These are phyloP conservation scores for Strigomonas galati DNA, from an alignment of 208 protist species.

Conservation along the genomic window DNA sequence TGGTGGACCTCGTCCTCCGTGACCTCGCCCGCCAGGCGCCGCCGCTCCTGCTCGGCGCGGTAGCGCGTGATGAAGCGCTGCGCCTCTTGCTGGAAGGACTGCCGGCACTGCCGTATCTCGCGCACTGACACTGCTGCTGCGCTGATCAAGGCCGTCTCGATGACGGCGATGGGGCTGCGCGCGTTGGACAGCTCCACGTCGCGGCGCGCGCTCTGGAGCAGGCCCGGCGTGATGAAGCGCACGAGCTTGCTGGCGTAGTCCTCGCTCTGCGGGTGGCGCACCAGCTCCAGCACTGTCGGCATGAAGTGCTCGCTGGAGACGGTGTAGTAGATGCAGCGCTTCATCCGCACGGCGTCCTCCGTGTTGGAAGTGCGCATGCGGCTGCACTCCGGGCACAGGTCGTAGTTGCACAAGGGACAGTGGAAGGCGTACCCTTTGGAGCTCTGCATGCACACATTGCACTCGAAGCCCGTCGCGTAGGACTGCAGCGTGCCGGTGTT, in stretches of 20 bases:
- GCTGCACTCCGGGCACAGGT: constrained; percentile 70
- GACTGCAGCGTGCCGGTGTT: constrained; percentile 29
- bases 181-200: constrained; percentile 17
- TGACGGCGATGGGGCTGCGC: constrained; percentile 4
- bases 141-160: constrained; percentile 38
- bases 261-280: constrained; percentile 45
- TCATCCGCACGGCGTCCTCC: constrained; percentile 35
- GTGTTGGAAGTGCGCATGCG: constrained; percentile 33
- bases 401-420: constrained; percentile 61
- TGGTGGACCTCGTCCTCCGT: not conserved
- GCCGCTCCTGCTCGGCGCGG: not conserved
- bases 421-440: constrained; percentile 51
- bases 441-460: constrained; percentile 60
- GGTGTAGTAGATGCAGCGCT: constrained; percentile 40
- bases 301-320: constrained; percentile 19
- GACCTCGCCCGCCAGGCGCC: not conserved
- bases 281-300: constrained; percentile 33
- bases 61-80: constrained; percentile 3
- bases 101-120: constrained; percentile 12
- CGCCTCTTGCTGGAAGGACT: constrained; percentile 15
- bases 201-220: constrained; percentile 53
- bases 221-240: constrained; percentile 38
- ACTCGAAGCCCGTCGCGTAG: constrained; percentile 54
- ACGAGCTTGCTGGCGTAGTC: constrained; percentile 35
- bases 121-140: constrained; percentile 20